Evolutionary conservation across 2,329 filamentous ascomycete genomes (phyloP).

Genomic region (Fusarium mangiferae): DNA sequence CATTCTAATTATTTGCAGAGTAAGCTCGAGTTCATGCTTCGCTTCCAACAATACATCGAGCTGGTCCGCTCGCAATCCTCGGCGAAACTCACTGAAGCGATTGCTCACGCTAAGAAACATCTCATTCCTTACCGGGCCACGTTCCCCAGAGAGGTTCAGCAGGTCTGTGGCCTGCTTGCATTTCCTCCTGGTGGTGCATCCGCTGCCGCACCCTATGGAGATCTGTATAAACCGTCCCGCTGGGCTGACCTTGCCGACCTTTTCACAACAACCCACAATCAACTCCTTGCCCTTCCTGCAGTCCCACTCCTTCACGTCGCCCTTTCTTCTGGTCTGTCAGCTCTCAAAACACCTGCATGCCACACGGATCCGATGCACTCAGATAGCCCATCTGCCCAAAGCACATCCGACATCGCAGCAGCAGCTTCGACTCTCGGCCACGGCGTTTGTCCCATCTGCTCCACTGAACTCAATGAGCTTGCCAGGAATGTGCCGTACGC

Average conservation of each 20-base stretch:
- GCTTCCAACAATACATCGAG: constrained; percentile 95
- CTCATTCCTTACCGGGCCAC: constrained; percentile 76
- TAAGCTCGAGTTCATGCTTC: constrained; percentile 90
- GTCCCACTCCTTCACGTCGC: constrained; percentile 90
- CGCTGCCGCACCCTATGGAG: constrained; percentile 54
- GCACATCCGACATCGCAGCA: constrained; percentile 56
- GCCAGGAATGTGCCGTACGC: constrained; percentile 92
- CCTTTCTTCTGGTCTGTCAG: constrained; percentile 88
- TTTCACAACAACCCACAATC: constrained; percentile 88
- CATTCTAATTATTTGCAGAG: constrained; percentile 60
- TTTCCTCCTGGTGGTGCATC: constrained; percentile 66
- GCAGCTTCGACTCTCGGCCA: constrained; percentile 65
- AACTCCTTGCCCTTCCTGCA: constrained; percentile 82
- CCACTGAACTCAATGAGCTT: constrained; percentile 91
- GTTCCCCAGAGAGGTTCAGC: constrained; percentile 74
- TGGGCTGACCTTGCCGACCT: constrained; percentile 82
- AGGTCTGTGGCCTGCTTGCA: constrained; percentile 83
- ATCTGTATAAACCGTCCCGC: constrained; percentile 77
- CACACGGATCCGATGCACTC: constrained; percentile 57
- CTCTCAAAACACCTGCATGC: constrained; percentile 94
- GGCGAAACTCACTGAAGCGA: constrained; percentile 77
- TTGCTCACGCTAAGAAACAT: constrained; percentile 83
- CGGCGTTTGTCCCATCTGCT: constrained; percentile 93
- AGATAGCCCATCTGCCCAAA: constrained; percentile 53
- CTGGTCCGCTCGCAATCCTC: constrained; percentile 76